Base-by-base conservation (phyloP, 148 eudicot genomes). In the Chenopodium album region DNA sequence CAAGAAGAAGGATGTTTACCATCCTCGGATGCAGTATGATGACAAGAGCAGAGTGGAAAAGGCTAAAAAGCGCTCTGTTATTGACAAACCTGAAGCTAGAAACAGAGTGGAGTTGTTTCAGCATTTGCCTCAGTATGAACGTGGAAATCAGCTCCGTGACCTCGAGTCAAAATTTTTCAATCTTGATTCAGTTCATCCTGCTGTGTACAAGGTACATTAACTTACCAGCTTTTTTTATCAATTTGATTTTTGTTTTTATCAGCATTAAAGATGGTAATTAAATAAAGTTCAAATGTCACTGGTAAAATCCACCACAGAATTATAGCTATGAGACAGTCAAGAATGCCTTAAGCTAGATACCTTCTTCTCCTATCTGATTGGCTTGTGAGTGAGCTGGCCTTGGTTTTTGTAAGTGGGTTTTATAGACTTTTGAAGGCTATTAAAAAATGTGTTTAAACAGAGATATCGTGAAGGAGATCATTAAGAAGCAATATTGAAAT, bases 71-170 rank as follows among this genome's bases (percentile, higher is more conserved):
- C 93, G 90, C 47, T 84, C 94, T 32, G 76, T 92, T 41, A 92
- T 95, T 48, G 92, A 89, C 48, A 91, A 92, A 88, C 87, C 92
- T 76, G 98, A 93, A 87, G 91, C 88, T 22, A 90, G 86, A 85
- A 93, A 95, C 78, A 85, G 92, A 78, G 97, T 93, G 20, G 98
- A 93, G 80, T 86, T 93, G 65, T 95, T 95, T 83, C 89, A 86
- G 82, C 98, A 95, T 88, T 87, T 95, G 79, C 98, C 97, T 72
- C 98, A 95, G 84, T 95, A 93, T 88, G 98, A 95, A 82, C 91
- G 85, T 82, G 97, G 91, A 86, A 88, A 87, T 60, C 90, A 87
- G 79, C 91, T 93, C 76, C 86, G 86, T 80, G 94, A 92, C 75
- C 87, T 95, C 23, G 94, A 89, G 84, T 86, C 93, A 80, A 91